phyloP scores from a whole-genome alignment of 208 protist species.

The Crithidia fasciculata region DNA sequence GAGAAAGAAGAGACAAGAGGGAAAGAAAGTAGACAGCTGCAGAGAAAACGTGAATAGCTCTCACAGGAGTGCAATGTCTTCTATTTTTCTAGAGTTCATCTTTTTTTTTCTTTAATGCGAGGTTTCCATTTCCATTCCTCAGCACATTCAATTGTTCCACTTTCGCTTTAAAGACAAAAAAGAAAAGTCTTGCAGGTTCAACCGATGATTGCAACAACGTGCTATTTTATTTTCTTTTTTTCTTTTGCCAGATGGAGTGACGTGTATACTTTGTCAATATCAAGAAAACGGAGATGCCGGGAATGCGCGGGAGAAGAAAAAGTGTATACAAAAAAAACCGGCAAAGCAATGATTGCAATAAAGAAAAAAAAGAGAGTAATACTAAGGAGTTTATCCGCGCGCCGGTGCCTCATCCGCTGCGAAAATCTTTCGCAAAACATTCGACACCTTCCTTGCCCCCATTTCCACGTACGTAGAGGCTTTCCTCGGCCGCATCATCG shows the following conservation, averaged over 20 bases:
- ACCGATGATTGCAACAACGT: too few relatives aligned
- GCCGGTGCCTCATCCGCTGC: constrained; percentile 14
- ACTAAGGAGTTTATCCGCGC: constrained; percentile 5
- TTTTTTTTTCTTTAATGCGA: neutral
- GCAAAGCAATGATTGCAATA: neutral
- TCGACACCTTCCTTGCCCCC: constrained; percentile 36
- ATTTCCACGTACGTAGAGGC: constrained; percentile 63
- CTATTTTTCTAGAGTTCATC: neutral
- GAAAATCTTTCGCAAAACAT: constrained; percentile 29
- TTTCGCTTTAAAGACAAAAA: neutral
- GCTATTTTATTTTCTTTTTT: too few relatives aligned
- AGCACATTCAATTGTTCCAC: neutral
- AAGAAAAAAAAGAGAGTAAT: constrained; percentile 3
- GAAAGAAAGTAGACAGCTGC: neutral
- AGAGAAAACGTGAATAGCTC: neutral
- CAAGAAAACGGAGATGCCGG: constrained; percentile 1
- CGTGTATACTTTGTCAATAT: constrained; percentile 15
- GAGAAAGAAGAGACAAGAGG: constrained; percentile 1
- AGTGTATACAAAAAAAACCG: constrained; percentile 2
- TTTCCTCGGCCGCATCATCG: constrained; percentile 55
- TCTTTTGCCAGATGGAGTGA: too few relatives aligned
- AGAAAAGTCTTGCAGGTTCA: too few relatives aligned
- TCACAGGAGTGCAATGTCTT: neutral
- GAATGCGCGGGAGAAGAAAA: neutral
- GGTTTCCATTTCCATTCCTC: neutral